Conservation (phyloP, 306 rosid species). For the Rubus idaeus region DNA sequence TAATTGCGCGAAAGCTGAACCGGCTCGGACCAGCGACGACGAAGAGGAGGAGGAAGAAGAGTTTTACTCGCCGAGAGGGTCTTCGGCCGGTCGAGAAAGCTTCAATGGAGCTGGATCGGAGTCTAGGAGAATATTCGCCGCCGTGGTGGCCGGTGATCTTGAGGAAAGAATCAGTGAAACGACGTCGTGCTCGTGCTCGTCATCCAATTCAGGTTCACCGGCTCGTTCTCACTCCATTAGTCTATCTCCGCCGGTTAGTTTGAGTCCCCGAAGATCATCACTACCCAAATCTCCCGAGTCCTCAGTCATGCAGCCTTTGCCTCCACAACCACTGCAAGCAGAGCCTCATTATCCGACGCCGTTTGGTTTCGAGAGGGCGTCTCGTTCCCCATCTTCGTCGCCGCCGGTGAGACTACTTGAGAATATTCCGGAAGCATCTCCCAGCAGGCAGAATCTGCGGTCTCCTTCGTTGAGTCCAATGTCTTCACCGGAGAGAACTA, state of each 20-base stretch:
- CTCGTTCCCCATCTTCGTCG: constrained; percentile 12
- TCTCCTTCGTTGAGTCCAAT: constrained; percentile 31
- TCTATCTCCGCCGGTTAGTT: constrained; percentile 38
- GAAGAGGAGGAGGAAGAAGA: constrained; percentile 67
- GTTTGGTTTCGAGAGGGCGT: not conserved
- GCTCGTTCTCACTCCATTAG: constrained; percentile 54
- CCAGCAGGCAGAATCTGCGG: constrained; percentile 16
- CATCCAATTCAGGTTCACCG: constrained; percentile 65
- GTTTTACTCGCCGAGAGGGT: constrained; percentile 88
- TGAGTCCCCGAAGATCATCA: constrained; percentile 35
- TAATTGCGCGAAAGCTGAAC: constrained; percentile 20
- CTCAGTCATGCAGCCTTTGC: constrained; percentile 3
- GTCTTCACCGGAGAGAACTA: constrained; percentile 31
- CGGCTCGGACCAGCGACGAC: not conserved
- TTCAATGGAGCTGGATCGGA: constrained; percentile 52
- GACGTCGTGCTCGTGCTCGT: constrained; percentile 47
- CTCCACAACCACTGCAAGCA: not conserved
- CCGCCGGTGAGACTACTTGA: constrained; percentile 29
- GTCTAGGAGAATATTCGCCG: constrained; percentile 51
- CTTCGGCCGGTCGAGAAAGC: constrained; percentile 42
- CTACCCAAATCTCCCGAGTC: constrained; percentile 19
- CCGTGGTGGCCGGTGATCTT: constrained; percentile 24
- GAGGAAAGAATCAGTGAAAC: constrained; percentile 41
- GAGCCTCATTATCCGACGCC: constrained; percentile 11
- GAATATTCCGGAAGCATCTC: constrained; percentile 25